Conservation (phyloP, 345 rosid genomes). For the Schrenkiella parvula region DNA sequence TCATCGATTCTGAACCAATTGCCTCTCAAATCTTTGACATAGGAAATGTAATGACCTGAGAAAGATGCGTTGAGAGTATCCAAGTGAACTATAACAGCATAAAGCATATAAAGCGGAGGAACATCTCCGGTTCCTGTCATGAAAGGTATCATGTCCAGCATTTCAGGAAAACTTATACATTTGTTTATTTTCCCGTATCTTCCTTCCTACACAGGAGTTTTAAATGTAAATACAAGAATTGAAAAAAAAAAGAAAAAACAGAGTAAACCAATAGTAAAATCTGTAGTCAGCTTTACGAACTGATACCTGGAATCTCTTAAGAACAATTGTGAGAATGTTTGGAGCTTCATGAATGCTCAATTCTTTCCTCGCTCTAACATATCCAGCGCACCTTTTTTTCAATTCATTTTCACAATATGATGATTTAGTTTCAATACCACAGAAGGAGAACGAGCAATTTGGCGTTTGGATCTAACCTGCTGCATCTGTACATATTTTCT, state of each 20-base stretch:
- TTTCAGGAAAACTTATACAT: slow-evolving; percentile 71
- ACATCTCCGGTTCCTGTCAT: slow-evolving; percentile 65
- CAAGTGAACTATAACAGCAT: slow-evolving; percentile 78
- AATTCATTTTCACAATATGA: not conserved
- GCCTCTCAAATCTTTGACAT: slow-evolving; percentile 67
- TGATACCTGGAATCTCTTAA: slow-evolving; percentile 80
- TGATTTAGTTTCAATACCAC: not conserved
- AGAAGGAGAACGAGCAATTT: not conserved
- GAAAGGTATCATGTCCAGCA: slow-evolving; percentile 79
- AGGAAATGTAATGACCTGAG: slow-evolving; percentile 80
- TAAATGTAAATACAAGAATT: not conserved
- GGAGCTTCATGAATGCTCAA: slow-evolving; percentile 81
- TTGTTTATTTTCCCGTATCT: slow-evolving; percentile 72
- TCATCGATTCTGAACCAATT: slow-evolving; percentile 79
- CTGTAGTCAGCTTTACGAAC: not conserved
- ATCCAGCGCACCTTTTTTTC: slow-evolving; percentile 61
- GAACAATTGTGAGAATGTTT: slow-evolving; percentile 79
- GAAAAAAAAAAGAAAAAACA: not conserved
- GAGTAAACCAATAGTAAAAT: not conserved
- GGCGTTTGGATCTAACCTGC: slow-evolving; percentile 46
- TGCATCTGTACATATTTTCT: slow-evolving; percentile 88
- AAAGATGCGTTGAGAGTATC: slow-evolving; percentile 81
- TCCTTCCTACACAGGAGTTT: slow-evolving; percentile 52
- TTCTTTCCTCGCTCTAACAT: slow-evolving; percentile 77
- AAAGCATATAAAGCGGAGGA: slow-evolving; percentile 76